phyloP scores from a whole-genome alignment of 2,329 filamentous ascomycete species.

The Lasiodiplodia citricola region DNA sequence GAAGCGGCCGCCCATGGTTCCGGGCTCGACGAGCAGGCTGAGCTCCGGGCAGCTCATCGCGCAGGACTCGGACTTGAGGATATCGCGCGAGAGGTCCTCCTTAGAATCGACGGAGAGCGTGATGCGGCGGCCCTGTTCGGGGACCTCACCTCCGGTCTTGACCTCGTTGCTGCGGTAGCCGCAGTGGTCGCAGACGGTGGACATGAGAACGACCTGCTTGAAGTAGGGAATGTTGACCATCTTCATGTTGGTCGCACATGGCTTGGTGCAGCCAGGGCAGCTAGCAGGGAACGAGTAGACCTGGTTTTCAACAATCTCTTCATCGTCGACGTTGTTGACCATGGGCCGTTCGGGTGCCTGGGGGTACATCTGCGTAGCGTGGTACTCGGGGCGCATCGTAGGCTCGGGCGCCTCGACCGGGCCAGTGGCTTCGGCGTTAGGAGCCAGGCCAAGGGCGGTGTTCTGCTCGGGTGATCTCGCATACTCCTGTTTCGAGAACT shows the following conservation, averaged over 20 bases:
- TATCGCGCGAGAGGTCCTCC: conserved; percentile 85
- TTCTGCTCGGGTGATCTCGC: conserved; percentile 85
- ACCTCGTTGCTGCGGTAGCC: conserved; percentile 96
- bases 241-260: conserved; percentile 94
- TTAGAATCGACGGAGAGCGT: conserved; percentile 71
- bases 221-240: conserved; percentile 98
- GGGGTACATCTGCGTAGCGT: conserved; percentile 52
- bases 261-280: conserved; percentile 87
- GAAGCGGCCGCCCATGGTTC: conserved; percentile 93
- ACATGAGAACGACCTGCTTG: conserved; percentile 96
- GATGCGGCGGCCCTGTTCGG: conserved; percentile 83
- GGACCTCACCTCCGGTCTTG: conserved; percentile 94
- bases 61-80: conserved; percentile 95
- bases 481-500: conserved; percentile 88
- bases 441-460: conserved; percentile 76
- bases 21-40: conserved; percentile 84
- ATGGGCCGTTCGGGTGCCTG: conserved; percentile 43
- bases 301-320: conserved; percentile 89
- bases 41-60: conserved; percentile 86
- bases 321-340: conserved; percentile 59
- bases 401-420: conserved; percentile 59
- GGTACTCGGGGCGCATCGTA: conserved; percentile 60
- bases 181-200: conserved; percentile 87
- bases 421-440: conserved; percentile 43
- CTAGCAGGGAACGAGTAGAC: conserved; percentile 91